Conservation (phyloP, 257 asterid genomes). For the Solanum piurae region DNA sequence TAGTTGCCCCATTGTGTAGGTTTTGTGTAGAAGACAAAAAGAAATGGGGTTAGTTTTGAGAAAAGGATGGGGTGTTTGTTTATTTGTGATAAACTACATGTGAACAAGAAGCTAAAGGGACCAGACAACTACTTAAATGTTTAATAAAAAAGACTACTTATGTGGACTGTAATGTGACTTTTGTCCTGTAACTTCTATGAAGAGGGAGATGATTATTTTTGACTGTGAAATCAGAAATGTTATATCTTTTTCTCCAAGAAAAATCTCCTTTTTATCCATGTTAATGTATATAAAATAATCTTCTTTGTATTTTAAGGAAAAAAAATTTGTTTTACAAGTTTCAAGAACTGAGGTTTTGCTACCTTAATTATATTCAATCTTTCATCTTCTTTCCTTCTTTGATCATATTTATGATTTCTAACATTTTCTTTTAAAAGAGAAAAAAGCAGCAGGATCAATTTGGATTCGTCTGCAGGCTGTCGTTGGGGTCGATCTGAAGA, state of each 20-base stretch:
- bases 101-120: background rate
- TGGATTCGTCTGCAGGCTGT: background rate
- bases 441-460: background rate
- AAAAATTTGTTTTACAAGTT: background rate
- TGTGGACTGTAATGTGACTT: background rate
- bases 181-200: background rate
- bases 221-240: too few species aligned
- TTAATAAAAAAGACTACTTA: background rate
- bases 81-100: background rate
- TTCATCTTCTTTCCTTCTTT: background rate
- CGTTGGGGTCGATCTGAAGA: background rate
- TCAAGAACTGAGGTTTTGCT: background rate
- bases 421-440: background rate
- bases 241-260: background rate
- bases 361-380: rapidly evolving
- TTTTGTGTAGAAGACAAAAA: background rate
- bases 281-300: too few species aligned
- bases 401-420: background rate
- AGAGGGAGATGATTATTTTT: background rate
- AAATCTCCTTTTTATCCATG: background rate
- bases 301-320: background rate
- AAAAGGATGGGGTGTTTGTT: background rate
- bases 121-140: background rate
- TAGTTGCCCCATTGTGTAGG: background rate
- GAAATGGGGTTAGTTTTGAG: background rate